phyloP scores from a whole-genome alignment of 73 alveolate species.

The Tetrahymena malaccensis region DNA sequence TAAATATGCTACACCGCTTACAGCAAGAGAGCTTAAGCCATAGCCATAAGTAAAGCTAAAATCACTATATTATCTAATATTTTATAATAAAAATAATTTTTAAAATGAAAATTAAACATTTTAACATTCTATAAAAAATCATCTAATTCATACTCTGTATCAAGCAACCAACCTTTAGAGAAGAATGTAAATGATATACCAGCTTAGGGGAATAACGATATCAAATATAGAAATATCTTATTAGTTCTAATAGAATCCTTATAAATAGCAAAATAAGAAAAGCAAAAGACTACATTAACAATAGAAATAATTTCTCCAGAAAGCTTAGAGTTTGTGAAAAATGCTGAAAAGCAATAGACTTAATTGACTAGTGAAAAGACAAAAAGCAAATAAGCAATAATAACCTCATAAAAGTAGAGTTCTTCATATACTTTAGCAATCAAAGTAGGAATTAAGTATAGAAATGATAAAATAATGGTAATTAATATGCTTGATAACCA shows the following conservation, averaged over 20 bases:
- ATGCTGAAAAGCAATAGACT: not conserved
- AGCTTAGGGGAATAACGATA: slow-evolving; percentile 15
- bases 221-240: not conserved
- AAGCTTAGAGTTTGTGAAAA: not conserved
- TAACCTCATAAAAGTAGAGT: slow-evolving; percentile 1
- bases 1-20: not conserved
- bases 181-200: slow-evolving; percentile 4
- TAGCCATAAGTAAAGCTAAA: not conserved
- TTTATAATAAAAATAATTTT: not conserved
- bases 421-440: not conserved
- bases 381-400: not conserved
- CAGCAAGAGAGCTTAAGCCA: slow-evolving; percentile 6
- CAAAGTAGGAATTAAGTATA: not conserved
- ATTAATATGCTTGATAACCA: not conserved
- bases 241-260: not conserved
- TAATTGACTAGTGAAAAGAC: not conserved
- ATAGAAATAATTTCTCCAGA: not conserved
- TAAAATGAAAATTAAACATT: not conserved
- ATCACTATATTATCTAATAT: not conserved
- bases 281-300: not conserved
- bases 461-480: not conserved
- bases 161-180: not conserved
- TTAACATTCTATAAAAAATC: not conserved
- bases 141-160: not conserved
- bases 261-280: not conserved